Conservation (phyloP, 1,284 basidiomycete species). For the Schizophyllum amplum region DNA sequence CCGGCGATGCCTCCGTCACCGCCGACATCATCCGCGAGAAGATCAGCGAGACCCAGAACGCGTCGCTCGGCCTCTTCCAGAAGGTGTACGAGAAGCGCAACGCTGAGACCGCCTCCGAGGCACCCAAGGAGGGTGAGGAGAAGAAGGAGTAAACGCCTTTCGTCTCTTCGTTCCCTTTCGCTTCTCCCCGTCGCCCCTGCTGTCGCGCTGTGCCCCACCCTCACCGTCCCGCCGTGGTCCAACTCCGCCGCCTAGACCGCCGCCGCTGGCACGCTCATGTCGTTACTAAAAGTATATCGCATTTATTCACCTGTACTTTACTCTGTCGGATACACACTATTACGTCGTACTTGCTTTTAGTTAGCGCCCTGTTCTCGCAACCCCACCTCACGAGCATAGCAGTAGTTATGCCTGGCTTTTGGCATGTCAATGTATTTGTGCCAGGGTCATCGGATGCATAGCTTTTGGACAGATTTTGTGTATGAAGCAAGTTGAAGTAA, state of each 20-base stretch:
- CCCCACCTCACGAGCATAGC: not conserved
- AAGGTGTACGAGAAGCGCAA: conserved; percentile 95
- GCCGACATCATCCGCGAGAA: conserved; percentile 89
- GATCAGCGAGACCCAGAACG: conserved; percentile 94
- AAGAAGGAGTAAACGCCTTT: conserved; percentile 57
- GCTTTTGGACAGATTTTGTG: not conserved
- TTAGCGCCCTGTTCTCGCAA: not conserved
- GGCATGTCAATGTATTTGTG: not conserved
- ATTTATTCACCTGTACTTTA: not conserved
- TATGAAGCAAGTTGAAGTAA: not conserved
- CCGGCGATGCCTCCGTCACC: conserved; percentile 74
- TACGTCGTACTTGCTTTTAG: not conserved
- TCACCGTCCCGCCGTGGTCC: not conserved
- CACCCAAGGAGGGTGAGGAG: conserved; percentile 46
- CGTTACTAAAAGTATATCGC: not conserved
- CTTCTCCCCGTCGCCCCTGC: not conserved
- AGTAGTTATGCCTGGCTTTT: not conserved
- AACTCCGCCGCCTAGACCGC: not conserved
- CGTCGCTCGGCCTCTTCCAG: conserved; percentile 95
- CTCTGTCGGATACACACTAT: not conserved
- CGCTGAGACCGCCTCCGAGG: conserved; percentile 45
- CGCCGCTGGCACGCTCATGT: not conserved
- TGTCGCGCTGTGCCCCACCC: not conserved
- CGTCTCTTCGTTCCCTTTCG: conserved; percentile 6
- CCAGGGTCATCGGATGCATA: not conserved